Percentiles rank a stretch among this genome's conserved stretches.
phyloP scores from a whole-genome alignment of 768 basidiomycete genomes.

The Pulveroboletus sp. region DNA sequence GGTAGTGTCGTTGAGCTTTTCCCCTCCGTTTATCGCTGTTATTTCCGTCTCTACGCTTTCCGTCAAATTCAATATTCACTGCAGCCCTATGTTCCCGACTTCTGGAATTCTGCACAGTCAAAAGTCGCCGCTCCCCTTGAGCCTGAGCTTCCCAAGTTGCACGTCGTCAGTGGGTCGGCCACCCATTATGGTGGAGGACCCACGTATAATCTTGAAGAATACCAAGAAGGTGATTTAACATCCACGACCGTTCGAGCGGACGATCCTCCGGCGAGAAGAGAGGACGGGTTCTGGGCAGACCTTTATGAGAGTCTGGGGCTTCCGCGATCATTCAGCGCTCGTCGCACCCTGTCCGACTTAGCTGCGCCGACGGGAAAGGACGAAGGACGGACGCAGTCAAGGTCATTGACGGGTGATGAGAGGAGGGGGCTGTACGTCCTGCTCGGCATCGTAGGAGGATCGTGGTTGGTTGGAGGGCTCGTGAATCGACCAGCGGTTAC shows the following conservation, averaged over 20 bases:
- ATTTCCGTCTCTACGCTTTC: too few relatives aligned
- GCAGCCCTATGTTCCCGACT: constrained; percentile 58
- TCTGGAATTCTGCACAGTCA: constrained; percentile 49
- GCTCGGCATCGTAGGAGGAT: constrained; percentile 44
- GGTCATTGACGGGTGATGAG: constrained; percentile 41
- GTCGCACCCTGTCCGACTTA: constrained; percentile 11
- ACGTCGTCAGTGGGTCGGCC: constrained; percentile 44
- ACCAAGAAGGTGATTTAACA: constrained; percentile 3
- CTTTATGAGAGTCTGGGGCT: constrained; percentile 36
- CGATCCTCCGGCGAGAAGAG: constrained; percentile 12
- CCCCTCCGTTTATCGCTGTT: not conserved
- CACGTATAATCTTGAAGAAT: constrained; percentile 36
- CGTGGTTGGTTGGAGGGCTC: constrained; percentile 42
- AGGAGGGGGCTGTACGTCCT: constrained; percentile 44
- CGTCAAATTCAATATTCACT: not conserved
- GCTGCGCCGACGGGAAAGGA: constrained; percentile 16
- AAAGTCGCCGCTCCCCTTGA: constrained; percentile 27
- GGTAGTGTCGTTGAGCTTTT: constrained; percentile 1
- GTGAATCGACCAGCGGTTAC: constrained; percentile 12
- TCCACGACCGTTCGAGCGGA: constrained; percentile 3
- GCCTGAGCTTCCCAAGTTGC: constrained; percentile 40
- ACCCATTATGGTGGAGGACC: constrained; percentile 48
- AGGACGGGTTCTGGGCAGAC: constrained; percentile 28
- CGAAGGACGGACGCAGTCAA: constrained; percentile 19
- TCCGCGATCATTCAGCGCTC: constrained; percentile 27